A percentile compares a stretch with the other conserved stretches of the same genome.
Conservation (phyloP, 2,329 filamentous ascomycete species). For the Paraphoma chrysanthemicola region DNA sequence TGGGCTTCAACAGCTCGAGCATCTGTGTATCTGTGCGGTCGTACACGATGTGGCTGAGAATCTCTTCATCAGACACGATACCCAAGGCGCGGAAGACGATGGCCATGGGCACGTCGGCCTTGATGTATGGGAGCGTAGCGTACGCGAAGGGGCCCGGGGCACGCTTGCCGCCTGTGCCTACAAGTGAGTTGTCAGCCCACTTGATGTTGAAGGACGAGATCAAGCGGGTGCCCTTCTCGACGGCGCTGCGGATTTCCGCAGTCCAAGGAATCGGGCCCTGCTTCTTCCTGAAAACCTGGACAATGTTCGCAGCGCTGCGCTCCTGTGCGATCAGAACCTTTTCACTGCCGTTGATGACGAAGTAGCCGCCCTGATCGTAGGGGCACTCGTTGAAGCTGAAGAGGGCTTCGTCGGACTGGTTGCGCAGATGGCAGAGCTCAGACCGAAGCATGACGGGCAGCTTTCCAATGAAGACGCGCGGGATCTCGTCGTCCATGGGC, state of each 20-base stretch:
- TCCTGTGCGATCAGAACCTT: constrained; percentile 99
- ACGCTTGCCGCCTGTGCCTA: constrained; percentile 70
- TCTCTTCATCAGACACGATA: constrained; percentile 96
- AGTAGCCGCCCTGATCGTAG: constrained; percentile 98
- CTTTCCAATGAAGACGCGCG: constrained; percentile 90
- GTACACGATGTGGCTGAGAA: constrained; percentile 96
- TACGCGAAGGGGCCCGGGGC: constrained; percentile 88
- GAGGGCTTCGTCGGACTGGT: constrained; percentile 82
- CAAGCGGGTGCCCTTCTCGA: constrained; percentile 93
- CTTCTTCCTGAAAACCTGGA: constrained; percentile 98
- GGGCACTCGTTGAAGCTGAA: constrained; percentile 96
- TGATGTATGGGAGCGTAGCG: constrained; percentile 91
- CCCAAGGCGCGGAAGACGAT: constrained; percentile 96
- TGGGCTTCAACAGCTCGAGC: constrained; percentile 96
- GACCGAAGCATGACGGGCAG: constrained; percentile 98
- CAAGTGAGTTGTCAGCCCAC: constrained; percentile 83
- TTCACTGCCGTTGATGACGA: constrained; percentile 98
- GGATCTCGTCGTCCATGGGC: constrained; percentile 56
- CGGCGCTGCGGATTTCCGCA: constrained; percentile 93
- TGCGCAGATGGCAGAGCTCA: constrained; percentile 88
- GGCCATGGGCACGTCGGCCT: constrained; percentile 89
- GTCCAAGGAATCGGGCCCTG: constrained; percentile 93
- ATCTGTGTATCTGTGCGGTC: constrained; percentile 94
- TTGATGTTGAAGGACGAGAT: constrained; percentile 94
- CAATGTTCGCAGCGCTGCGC: constrained; percentile 96